These are phyloP conservation scores for Acanthamoeba polyphaga DNA, from an alignment of 208 protist species.

Conservation along the genomic window DNA sequence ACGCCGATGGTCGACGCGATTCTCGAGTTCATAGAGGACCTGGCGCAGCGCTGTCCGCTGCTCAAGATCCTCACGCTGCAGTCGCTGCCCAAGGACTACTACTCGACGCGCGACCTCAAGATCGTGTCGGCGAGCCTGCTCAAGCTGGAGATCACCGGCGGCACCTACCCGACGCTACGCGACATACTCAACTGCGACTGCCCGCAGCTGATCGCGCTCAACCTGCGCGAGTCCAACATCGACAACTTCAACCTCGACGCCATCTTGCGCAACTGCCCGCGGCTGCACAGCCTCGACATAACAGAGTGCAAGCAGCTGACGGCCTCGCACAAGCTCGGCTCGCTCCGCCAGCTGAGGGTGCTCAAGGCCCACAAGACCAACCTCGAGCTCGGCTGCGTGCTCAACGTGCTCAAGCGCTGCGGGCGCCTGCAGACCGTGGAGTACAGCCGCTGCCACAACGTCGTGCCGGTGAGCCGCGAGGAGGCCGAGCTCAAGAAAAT, in stretches of 20 bases:
- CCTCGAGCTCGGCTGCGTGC: constrained; percentile 26
- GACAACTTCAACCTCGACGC: constrained; percentile 60
- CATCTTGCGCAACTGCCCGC: neutral
- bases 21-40: constrained; percentile 18
- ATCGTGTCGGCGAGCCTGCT: constrained; percentile 19
- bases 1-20: constrained; percentile 24
- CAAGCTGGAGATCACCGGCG: constrained; percentile 31
- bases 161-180: constrained; percentile 23
- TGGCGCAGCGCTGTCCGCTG: neutral
- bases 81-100: constrained; percentile 25
- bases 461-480: neutral
- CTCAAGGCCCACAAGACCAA: constrained; percentile 46
- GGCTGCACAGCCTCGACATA: constrained; percentile 29
- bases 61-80: constrained; percentile 38
- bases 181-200: constrained; percentile 44
- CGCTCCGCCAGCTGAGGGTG: neutral
- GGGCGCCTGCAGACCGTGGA: constrained; percentile 30
- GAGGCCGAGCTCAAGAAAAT: constrained; percentile 16
- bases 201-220: neutral
- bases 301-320: constrained; percentile 39
- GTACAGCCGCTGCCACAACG: constrained; percentile 46
- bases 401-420: neutral
- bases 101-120: constrained; percentile 60
- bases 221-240: constrained; percentile 11
- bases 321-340: neutral